These are phyloP conservation scores for Myochromella boudieri DNA, from an alignment of 768 basidiomycete species.

Conservation along the genomic window DNA sequence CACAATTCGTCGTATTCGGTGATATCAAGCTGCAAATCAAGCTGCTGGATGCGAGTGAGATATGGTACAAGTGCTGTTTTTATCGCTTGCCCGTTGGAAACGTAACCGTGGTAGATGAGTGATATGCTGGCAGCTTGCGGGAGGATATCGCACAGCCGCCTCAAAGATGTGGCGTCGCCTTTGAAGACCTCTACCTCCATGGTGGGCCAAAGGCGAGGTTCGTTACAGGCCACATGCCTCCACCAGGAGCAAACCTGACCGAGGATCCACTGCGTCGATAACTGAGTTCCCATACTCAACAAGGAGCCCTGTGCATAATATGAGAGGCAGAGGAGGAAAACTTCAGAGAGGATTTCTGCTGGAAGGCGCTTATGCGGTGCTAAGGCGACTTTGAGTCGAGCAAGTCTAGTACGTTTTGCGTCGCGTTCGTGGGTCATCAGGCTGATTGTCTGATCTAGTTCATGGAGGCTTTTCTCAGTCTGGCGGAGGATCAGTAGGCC, in stretches of 20 bases:
- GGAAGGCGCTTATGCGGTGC: not conserved
- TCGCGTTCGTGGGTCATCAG: not conserved
- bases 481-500: not conserved
- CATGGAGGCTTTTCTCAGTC: not conserved
- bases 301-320: not conserved
- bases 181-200: not conserved
- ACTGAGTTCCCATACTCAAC: not conserved
- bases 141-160: conserved; percentile 8
- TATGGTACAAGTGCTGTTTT: not conserved
- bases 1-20: conserved; percentile 4
- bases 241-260: conserved; percentile 11
- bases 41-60: conserved; percentile 9
- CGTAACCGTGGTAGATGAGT: not conserved
- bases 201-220: conserved; percentile 7
- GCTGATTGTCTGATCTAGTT: not conserved
- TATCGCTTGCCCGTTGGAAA: not conserved
- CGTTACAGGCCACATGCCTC: conserved; percentile 8
- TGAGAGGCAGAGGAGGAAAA: not conserved
- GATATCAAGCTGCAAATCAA: conserved; percentile 1
- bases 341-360: not conserved
- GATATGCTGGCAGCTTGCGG: conserved; percentile 1
- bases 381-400: not conserved
- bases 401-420: not conserved
- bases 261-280: conserved; percentile 10
- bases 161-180: not conserved